Base-by-base conservation (phyloP, 352 stramenopile genomes). In the Hyaloperonospora arabidopsidis region DNA sequence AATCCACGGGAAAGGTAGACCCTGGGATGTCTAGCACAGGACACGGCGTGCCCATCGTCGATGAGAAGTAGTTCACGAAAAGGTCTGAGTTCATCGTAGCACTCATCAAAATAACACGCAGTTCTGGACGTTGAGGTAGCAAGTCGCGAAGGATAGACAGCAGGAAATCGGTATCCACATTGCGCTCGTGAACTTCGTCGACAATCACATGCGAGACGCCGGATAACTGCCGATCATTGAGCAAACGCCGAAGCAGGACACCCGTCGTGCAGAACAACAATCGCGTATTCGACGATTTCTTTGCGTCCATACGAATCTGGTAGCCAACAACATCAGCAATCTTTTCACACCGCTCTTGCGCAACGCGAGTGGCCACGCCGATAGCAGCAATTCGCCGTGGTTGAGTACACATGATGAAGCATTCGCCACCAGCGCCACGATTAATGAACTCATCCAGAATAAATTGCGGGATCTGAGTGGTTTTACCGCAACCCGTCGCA, bases 131-230 rank as follows among this genome's bases (percentile, higher is more conserved):
- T 15, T 84, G 65, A 2, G 76, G 78, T 15, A 94, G 53, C 56
- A 93, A 43, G 32, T 91, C 82, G 3, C 88, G 80, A 11, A 98
- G 65, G 61, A 98, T 86, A 18, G 95, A 90, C 17, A 98, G 76
- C 21, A 98, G 67, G 39, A 98, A 97, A 60, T 99, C 95, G 15
- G 86, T 97, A 68, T 98, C 95, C 15, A 98, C 79, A 52, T 97
- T 95, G 29, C 97, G 79, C 61, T 99, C 97, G 65, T 98, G 95
- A 18, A 98, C 95, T 72, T 99, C 96, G 71, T 99, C 97, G n/a
- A 99, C 88, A 45, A 99, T 89, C 51, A 99, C 84, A 63, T 99
- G 96, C 14, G 93, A 96, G 15, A 99, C 81, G 25, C 76, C 84
- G 7, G 89, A 70, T 0, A 98, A 71, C 43, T 74, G 68, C 0